Conservation (phyloP, 805 yeast species). For the Candida adriatica region DNA sequence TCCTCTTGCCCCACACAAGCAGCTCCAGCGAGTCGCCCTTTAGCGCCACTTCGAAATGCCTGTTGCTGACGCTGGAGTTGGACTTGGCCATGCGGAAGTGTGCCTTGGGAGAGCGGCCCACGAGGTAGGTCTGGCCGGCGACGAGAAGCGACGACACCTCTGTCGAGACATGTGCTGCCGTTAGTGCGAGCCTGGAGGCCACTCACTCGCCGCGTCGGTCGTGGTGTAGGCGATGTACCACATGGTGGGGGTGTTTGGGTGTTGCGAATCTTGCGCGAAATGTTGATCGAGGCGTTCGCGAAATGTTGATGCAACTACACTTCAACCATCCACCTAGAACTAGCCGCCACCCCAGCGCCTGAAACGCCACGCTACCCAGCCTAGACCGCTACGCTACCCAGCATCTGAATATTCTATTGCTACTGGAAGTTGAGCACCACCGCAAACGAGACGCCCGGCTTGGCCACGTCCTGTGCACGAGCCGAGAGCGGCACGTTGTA, state of each 20-base stretch:
- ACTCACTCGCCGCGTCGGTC: background rate
- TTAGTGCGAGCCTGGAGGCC: background rate
- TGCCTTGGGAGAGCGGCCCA: background rate
- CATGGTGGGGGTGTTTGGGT: background rate
- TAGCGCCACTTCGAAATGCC: background rate
- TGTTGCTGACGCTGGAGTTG: background rate
- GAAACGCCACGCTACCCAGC: too few relatives aligned
- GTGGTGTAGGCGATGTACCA: background rate
- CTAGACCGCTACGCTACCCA: too few relatives aligned
- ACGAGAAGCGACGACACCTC: background rate
- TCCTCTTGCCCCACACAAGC: background rate
- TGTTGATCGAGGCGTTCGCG: too few relatives aligned
- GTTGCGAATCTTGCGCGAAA: too few relatives aligned
- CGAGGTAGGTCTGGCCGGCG: background rate
- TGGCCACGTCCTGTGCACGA: conserved; percentile 35
- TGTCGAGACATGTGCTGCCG: background rate
- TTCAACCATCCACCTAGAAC: too few relatives aligned
- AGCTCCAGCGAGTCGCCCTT: conserved; percentile 1
- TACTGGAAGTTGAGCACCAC: conserved; percentile 35
- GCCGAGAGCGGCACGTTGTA: conserved; percentile 47
- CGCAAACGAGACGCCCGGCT: conserved; percentile 53
- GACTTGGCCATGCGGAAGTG: background rate
- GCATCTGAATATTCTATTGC: background rate
- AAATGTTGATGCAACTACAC: background rate
- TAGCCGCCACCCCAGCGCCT: too few relatives aligned